Percentiles rank a stretch among this genome's conserved stretches.
Evolutionary conservation across 179 eudicot species (phyloP).

Genomic region (Spergularia azorica): DNA sequence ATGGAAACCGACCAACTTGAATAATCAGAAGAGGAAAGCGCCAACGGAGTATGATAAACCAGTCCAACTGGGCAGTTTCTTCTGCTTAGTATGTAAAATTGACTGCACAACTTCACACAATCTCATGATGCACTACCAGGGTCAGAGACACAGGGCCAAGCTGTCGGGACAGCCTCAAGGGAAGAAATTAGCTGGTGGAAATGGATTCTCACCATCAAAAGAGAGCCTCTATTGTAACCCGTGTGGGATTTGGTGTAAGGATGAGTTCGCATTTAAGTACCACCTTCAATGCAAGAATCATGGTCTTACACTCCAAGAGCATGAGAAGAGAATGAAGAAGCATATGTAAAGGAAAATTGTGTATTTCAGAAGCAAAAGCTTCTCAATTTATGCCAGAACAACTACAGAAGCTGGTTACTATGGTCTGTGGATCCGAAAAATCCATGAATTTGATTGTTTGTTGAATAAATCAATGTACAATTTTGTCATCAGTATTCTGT

Average conservation of each 20-base stretch:
- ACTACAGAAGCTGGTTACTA: not conserved
- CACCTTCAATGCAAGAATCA: slow-evolving; percentile 48
- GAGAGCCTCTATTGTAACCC: slow-evolving; percentile 33
- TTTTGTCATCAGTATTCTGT: too few species aligned
- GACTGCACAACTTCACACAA: slow-evolving; percentile 38
- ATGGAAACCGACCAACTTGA: slow-evolving; percentile 11
- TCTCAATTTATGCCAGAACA: not conserved
- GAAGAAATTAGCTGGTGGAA: not conserved
- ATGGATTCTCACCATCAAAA: slow-evolving; percentile 8
- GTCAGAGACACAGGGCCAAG: slow-evolving; percentile 48
- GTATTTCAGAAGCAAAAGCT: not conserved
- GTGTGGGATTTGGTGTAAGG: slow-evolving; percentile 43
- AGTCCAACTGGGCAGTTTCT: slow-evolving; percentile 13
- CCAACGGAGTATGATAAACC: slow-evolving; percentile 9
- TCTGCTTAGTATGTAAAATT: slow-evolving; percentile 40
- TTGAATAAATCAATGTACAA: too few species aligned
- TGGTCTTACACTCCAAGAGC: slow-evolving; percentile 11
- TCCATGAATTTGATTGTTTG: too few species aligned
- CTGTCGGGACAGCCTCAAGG: slow-evolving; percentile 16
- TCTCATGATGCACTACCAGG: slow-evolving; percentile 43
- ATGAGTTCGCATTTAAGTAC: slow-evolving; percentile 33
- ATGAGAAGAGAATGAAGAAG: slow-evolving; percentile 20
- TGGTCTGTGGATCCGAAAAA: too few species aligned
- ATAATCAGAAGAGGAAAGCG: slow-evolving; percentile 29
- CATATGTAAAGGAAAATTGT: not conserved